Evolutionary conservation across 768 basidiomycete genomes (phyloP), one percentile per base, ranked within the genome.

Genomic region (Xerocomellus intermedius): DNA sequence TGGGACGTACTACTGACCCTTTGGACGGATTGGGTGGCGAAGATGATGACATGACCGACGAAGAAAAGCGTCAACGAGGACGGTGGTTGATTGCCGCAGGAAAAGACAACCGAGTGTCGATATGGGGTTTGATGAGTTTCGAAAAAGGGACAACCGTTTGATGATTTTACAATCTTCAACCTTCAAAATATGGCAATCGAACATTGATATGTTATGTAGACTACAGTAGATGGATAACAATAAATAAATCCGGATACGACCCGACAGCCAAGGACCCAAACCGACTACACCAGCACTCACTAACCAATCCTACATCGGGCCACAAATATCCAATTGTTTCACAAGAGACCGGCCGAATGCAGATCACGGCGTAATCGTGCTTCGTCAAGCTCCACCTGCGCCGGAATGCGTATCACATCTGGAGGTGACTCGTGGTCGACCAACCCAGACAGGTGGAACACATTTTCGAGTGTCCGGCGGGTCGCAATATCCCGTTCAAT

Each of bases 91-190:
- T 82, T 4, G 78, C 71, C 8, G 87, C 82, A 13, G 80, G 82
- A 2, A 87, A 87, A 67, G 91, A 93, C 62, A 75, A 73, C 41
- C 78, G 89, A 28, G 77, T 92, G 2, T 83, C 84, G 1, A 74
- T 94, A 24, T 94, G 92, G 92, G 72, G 78, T 42, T 65, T 87
- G 51, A 83, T 83, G 37, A 77, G 67, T 51, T 62, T 65, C n/a
- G 63, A 61, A n/a, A 64, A 56, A 21, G 28, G 24, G 9, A 22
- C 44, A 9, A 10, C 35, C 3, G 22, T 28, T 3, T 59, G 14
- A 37, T 43, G 5, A 35, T 13, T 5, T 28, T 41, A 32, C 19
- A 6, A 28, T 14, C 16, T 21, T 14, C 16, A 5, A 42, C 2
- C 50, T 8, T 26, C 16, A 19, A 41, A 19, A 48, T 32, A 6